Percentiles rank a stretch among this genome's conserved stretches.
Conservation (phyloP, 2,329 filamentous ascomycete genomes). For the Fusarium verticillioides region DNA sequence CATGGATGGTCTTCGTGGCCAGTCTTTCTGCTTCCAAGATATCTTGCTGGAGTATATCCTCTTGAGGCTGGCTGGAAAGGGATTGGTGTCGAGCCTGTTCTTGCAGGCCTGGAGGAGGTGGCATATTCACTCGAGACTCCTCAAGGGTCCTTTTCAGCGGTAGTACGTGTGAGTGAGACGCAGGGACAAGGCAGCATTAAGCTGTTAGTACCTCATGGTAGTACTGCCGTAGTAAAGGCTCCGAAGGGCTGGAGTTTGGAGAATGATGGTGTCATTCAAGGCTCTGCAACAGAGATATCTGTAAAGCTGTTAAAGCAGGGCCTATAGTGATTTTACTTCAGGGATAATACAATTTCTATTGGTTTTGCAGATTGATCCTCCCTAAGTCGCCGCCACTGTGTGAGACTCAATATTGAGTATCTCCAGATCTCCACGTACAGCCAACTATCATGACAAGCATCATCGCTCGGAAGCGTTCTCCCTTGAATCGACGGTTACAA, state of each 20-base stretch:
- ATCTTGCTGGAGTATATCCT: constrained; percentile 1
- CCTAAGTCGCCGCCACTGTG: fast-evolving
- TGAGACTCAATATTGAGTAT: neutral
- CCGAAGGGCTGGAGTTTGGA: neutral
- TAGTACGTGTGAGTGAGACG: fast-evolving
- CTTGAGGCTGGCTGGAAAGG: neutral
- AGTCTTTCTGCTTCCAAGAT: neutral
- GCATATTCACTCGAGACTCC: neutral
- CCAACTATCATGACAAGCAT: neutral
- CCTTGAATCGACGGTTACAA: fast-evolving
- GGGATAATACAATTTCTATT: fast-evolving
- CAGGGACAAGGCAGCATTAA: neutral
- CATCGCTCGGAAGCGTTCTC: fast-evolving
- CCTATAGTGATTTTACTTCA: fast-evolving
- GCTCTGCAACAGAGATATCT: neutral
- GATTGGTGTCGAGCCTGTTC: neutral
- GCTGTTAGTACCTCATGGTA: neutral
- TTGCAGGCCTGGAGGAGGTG: neutral
- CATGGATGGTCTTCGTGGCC: constrained; percentile 15
- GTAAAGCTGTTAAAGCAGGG: neutral
- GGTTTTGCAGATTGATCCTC: fast-evolving
- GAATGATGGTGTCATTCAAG: neutral
- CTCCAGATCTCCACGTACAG: neutral
- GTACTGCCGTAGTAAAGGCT: neutral
- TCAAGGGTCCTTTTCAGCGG: fast-evolving